Evolutionary conservation across 768 basidiomycete species (phyloP), one percentile per base, ranked within the genome.

Genomic region (Pulveroboletus sp.): DNA sequence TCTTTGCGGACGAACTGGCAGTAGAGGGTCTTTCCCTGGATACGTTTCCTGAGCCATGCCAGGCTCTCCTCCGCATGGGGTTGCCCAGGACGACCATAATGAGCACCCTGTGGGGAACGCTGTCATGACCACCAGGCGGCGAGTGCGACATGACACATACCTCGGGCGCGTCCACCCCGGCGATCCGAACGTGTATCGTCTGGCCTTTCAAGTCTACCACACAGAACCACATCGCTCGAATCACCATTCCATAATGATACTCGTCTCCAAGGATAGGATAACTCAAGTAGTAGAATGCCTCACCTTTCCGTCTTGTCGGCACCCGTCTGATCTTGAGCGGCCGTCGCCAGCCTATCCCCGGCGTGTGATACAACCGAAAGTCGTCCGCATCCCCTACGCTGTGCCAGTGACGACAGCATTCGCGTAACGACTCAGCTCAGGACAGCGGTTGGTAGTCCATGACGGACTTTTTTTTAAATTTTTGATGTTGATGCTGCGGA

Each of bases 161-260:
- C 75, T 98, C 94, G 0, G 94, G 94, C 1, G 94, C 94, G 63
- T 98, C 94, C 5, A 93, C 82, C 0, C 91, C 94, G 12, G 89
- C 89, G 27, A 98, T 80, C 12, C 94, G 82, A 27, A 98, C 82
- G 60, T 89, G 86, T 15, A 97, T 73, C 2, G 94, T 96, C 57
- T 91, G 72, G 53, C 85, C 80, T 62, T 81, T 88, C 41, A 94
- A 73, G 0, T 81, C 92, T 91, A 18, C 46, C 28, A 14, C 42
- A 21, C 21, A 21, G 21, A 21, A 2, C 21, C 21, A 24, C 49
- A 17, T 38, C 39, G 43, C 21, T 14, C 43, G 43, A 10, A 10
- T 43, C 27, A 15, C 32, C 31, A 26, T 18, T 30, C 17, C 26
- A 14, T 8, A 33, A 42, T 7, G 14, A 35, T 17, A 31, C 17